These are phyloP conservation scores for Chlorella sp. DNA, from an alignment of 139 green algal genomes.

Conservation along the genomic window DNA sequence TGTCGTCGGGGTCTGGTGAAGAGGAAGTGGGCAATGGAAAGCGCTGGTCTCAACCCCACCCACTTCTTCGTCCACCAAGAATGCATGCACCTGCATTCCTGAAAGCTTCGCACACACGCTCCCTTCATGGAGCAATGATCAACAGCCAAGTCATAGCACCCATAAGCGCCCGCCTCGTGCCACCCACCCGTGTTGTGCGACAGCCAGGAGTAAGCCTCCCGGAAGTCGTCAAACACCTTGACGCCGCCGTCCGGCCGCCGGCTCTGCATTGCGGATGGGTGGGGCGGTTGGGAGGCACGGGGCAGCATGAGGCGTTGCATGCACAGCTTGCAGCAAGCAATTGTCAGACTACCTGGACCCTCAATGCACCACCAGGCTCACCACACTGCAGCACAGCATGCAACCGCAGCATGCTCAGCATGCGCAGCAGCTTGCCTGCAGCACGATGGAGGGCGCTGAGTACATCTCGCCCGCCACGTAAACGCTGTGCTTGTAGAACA, in stretches of 20 bases:
- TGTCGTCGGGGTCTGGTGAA: constrained; percentile 62
- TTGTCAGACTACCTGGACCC: too few relatives aligned
- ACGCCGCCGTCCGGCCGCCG: constrained; percentile 28
- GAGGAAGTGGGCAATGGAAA: too few relatives aligned
- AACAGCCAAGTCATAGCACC: too few relatives aligned
- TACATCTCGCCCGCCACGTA: constrained; percentile 92
- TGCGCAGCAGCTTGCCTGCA: constrained; percentile 63
- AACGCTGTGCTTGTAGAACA: constrained; percentile 86
- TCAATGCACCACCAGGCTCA: too few relatives aligned
- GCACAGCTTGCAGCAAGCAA: background rate
- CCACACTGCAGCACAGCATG: background rate
- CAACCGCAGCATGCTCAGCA: background rate
- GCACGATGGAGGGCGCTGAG: constrained; percentile 93
- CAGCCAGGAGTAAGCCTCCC: constrained; percentile 88
- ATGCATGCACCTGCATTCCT: too few relatives aligned
- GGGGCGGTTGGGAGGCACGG: too few relatives aligned
- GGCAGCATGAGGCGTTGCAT: background rate
- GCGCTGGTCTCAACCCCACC: too few relatives aligned
- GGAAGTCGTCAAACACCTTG: constrained; percentile 92
- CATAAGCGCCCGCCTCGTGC: too few relatives aligned
- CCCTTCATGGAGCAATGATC: too few relatives aligned
- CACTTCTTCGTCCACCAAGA: too few relatives aligned
- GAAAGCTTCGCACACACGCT: too few relatives aligned
- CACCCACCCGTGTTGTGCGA: constrained; percentile 79
- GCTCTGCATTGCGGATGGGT: constrained; percentile 60